phyloP scores from a whole-genome alignment of 2,329 filamentous ascomycete species.

The Nectriaceae sp. region DNA sequence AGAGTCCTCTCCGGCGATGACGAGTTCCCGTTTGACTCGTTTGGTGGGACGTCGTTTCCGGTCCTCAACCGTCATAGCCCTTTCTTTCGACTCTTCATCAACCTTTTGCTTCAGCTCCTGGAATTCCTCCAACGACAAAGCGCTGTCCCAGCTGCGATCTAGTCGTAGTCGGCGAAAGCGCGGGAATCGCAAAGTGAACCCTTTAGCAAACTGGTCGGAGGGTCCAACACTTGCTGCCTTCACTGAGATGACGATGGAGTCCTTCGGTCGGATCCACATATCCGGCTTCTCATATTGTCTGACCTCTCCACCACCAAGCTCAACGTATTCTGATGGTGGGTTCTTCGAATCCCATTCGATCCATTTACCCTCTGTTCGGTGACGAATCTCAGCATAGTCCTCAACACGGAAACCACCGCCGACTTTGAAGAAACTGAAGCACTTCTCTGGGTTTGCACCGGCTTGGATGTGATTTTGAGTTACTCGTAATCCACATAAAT shows the following conservation, averaged over 20 bases:
- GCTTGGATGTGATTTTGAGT: slow-evolving; percentile 66
- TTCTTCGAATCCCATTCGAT: slow-evolving; percentile 76
- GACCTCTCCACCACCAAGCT: slow-evolving; percentile 75
- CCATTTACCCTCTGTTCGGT: slow-evolving; percentile 92
- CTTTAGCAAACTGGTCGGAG: slow-evolving; percentile 77
- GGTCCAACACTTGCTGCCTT: slow-evolving; percentile 80
- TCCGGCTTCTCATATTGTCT: slow-evolving; percentile 78
- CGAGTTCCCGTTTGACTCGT: slow-evolving; percentile 67
- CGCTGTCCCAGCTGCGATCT: slow-evolving; percentile 84
- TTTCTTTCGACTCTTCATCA: slow-evolving; percentile 71
- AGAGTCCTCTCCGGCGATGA: slow-evolving; percentile 69
- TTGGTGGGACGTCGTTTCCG: slow-evolving; percentile 56
- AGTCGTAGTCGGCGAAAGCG: slow-evolving; percentile 78
- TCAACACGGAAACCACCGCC: slow-evolving; percentile 87
- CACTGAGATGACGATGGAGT: slow-evolving; percentile 84
- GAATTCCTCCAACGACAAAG: slow-evolving; percentile 79
- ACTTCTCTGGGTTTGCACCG: slow-evolving; percentile 69
- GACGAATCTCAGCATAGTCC: slow-evolving; percentile 81
- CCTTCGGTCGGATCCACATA: slow-evolving; percentile 86
- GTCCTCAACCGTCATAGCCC: slow-evolving; percentile 77
- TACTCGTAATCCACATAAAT: slow-evolving; percentile 83
- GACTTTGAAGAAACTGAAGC: slow-evolving; percentile 95
- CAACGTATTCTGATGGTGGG: slow-evolving; percentile 77
- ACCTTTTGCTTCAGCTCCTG: slow-evolving; percentile 67
- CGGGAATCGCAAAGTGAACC: slow-evolving; percentile 84